phyloP scores from a whole-genome alignment of 805 yeast species.

The Deakozyma indianensis region DNA sequence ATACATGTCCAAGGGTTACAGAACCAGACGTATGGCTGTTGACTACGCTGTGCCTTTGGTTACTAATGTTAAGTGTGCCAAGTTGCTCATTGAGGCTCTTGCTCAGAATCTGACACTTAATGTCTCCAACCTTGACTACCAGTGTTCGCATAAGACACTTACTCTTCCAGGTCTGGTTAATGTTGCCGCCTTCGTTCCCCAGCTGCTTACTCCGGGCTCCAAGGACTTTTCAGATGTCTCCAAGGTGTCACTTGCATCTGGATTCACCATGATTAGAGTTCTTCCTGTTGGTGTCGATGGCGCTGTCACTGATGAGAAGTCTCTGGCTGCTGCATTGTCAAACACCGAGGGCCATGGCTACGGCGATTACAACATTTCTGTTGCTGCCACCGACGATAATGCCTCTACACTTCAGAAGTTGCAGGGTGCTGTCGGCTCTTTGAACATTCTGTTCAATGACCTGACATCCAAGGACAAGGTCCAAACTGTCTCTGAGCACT shows the following conservation, averaged over 20 bases:
- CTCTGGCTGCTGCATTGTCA: conserved; percentile 52
- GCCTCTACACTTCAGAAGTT: conserved; percentile 46
- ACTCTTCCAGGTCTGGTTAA: conserved; percentile 80
- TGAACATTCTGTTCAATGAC: conserved; percentile 69
- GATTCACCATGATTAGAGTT: conserved; percentile 76
- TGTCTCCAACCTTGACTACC: conserved; percentile 69
- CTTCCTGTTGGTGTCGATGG: conserved; percentile 60
- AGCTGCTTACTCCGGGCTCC: conserved; percentile 35
- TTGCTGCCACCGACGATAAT: conserved; percentile 70
- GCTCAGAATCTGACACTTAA: conserved; percentile 45
- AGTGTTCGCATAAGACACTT: conserved; percentile 74
- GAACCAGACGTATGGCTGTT: conserved; percentile 98
- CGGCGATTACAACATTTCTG: conserved; percentile 71
- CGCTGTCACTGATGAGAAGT: conserved; percentile 46
- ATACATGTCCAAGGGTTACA: conserved; percentile 93
- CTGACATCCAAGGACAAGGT: conserved; percentile 48
- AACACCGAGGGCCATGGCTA: conserved; percentile 38
- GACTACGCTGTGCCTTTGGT: conserved; percentile 96
- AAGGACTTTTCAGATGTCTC: conserved; percentile 53
- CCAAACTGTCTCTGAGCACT: conserved; percentile 64
- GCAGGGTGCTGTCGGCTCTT: conserved; percentile 54
- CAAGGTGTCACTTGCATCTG: conserved; percentile 61
- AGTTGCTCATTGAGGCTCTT: conserved; percentile 87
- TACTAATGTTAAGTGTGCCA: conserved; percentile 95
- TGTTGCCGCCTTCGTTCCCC: conserved; percentile 65